Percentiles rank a stretch among this genome's conserved stretches.
Conservation (phyloP, 371 early-diverging fungal genomes). For the Zychaea mexicana region DNA sequence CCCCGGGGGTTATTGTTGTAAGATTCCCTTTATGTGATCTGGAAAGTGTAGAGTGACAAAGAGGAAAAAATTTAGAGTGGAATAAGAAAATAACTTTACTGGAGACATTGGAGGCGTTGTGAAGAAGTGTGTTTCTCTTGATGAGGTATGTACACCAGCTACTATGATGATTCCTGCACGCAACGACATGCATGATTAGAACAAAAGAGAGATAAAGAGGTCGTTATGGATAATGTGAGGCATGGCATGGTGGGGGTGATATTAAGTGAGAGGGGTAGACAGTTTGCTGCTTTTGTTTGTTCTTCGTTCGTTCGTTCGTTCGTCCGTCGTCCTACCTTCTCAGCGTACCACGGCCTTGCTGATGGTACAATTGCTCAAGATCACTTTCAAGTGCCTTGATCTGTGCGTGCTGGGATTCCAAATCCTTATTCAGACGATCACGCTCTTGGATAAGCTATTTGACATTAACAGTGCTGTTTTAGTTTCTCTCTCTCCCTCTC, state of each 20-base stretch:
- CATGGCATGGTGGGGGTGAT: no score
- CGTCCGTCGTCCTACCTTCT: conserved; percentile 30
- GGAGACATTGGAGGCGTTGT: not conserved
- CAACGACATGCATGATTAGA: not conserved
- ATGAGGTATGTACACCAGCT: not conserved
- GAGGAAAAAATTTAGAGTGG: not conserved
- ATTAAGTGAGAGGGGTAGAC: no score
- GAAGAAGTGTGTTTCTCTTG: not conserved
- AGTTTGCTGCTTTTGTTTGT: no score
- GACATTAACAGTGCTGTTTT: not conserved
- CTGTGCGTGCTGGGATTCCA: conserved; percentile 92
- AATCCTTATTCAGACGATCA: conserved; percentile 95
- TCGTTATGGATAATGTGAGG: not conserved
- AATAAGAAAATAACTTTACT: not conserved
- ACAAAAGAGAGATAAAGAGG: no score
- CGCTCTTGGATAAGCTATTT: conserved; percentile 90
- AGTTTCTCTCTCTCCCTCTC: not conserved
- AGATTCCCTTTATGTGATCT: no score
- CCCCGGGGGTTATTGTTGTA: no score
- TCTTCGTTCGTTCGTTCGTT: no score
- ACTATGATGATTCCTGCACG: not conserved
- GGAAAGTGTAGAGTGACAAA: not conserved
- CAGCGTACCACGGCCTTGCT: conserved; percentile 41
- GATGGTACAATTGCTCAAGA: conserved; percentile 61
- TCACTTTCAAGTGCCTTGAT: conserved; percentile 92